Conservation (phyloP, 2,329 filamentous ascomycete genomes). For the Corinectria fuckeliana region DNA sequence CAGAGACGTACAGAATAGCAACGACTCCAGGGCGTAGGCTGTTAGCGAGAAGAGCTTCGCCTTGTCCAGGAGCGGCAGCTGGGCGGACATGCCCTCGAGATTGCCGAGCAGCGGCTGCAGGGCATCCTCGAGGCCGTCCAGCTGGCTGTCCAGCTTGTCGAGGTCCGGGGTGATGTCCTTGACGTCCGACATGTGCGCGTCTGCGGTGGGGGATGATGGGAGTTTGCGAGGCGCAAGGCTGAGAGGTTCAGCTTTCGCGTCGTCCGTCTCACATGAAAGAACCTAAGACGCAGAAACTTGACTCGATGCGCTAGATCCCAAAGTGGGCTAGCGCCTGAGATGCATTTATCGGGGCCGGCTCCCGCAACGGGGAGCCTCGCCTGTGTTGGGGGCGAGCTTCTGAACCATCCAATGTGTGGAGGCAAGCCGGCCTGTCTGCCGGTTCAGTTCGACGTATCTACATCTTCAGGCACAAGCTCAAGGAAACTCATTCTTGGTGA, state of each 20-base stretch:
- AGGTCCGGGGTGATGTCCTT: conserved; percentile 71
- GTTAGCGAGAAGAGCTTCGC: conserved; percentile 91
- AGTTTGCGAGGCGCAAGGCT: conserved; percentile 12
- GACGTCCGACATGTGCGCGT: conserved; percentile 47
- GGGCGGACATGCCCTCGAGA: conserved; percentile 72
- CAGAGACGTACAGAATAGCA: conserved; percentile 75
- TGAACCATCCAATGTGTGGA: neutral
- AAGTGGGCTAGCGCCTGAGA: conserved; percentile 22
- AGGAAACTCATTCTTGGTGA: neutral
- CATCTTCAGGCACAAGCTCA: neutral
- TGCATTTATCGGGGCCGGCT: conserved; percentile 17
- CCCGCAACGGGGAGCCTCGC: neutral
- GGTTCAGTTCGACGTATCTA: no score
- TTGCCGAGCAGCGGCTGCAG: conserved; percentile 75
- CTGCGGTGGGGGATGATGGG: neutral
- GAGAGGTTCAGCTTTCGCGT: conserved; percentile 15
- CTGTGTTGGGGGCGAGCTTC: neutral
- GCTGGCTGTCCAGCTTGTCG: conserved; percentile 75
- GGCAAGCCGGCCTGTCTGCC: neutral
- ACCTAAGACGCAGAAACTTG: conserved; percentile 27
- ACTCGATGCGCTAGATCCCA: conserved; percentile 12
- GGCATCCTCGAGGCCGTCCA: conserved; percentile 78
- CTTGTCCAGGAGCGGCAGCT: conserved; percentile 90
- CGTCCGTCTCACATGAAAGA: conserved; percentile 32
- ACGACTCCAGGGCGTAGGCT: conserved; percentile 88